A percentile compares a stretch with the other conserved stretches of the same genome.
phyloP scores from a whole-genome alignment of 768 basidiomycete genomes.

The Naganishia vaughanmartiniae region DNA sequence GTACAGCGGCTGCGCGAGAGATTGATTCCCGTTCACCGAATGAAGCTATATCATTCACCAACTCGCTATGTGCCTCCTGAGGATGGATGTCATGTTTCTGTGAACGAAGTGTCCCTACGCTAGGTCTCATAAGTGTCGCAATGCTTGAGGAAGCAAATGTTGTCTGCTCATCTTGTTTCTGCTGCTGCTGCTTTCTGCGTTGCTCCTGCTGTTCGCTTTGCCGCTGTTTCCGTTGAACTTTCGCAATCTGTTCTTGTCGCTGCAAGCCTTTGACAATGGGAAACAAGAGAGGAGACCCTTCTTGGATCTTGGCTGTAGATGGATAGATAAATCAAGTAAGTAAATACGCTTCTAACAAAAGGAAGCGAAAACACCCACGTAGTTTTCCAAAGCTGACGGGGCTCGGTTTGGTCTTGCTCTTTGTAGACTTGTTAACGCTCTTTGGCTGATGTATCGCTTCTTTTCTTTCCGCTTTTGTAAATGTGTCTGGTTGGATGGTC shows the following conservation, averaged over 20 bases:
- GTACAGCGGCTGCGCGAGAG: background rate
- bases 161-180: too few relatives aligned
- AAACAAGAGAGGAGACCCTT: background rate
- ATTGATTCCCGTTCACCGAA: background rate
- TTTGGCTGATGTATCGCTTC: background rate
- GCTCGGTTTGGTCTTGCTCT: conserved; percentile 7
- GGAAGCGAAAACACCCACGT: background rate
- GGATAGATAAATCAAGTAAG: background rate
- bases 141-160: background rate
- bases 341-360: background rate
- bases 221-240: background rate
- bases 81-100: background rate
- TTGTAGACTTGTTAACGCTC: background rate
- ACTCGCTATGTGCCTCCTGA: background rate
- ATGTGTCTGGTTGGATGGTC: background rate
- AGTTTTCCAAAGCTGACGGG: conserved; percentile 21
- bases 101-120: background rate
- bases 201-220: background rate
- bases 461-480: background rate
- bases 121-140: background rate
- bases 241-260: conserved; percentile 18
- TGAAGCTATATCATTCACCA: background rate
- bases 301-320: conserved; percentile 1
- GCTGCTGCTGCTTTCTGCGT: background rate
- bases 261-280: conserved; percentile 3